phyloP scores from a whole-genome alignment of 2,329 filamentous ascomycete species.

The Calonectria ilicicola region DNA sequence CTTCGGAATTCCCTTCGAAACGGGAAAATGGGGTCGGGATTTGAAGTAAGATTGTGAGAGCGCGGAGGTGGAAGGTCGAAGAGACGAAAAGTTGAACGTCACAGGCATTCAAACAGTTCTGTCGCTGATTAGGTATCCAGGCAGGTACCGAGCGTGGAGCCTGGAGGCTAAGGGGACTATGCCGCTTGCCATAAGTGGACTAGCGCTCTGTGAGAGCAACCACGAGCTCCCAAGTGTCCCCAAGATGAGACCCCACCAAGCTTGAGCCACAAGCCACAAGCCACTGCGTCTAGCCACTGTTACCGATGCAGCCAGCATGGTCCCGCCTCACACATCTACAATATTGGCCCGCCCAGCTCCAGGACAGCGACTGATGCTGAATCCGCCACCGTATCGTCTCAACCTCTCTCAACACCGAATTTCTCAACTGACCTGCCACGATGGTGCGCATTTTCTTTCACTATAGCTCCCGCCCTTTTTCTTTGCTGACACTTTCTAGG shows the following conservation, averaged over 20 bases:
- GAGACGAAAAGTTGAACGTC: neutral
- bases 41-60: neutral
- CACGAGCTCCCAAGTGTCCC: conserved; percentile 13
- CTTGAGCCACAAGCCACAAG: conserved; percentile 17
- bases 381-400: conserved; percentile 36
- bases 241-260: conserved; percentile 7
- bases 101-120: conserved; percentile 16
- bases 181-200: conserved; percentile 26
- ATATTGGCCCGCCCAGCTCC: conserved; percentile 47
- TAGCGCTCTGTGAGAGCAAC: conserved; percentile 31
- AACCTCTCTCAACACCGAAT: conserved; percentile 31
- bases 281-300: conserved; percentile 17
- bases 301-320: conserved; percentile 16
- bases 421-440: conserved; percentile 44
- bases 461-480: neutral
- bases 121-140: conserved; percentile 13
- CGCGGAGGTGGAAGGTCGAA: neutral
- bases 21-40: neutral
- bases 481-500: conserved; percentile 65
- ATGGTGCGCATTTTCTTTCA: conserved; percentile 50
- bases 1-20: neutral
- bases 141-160: conserved; percentile 15
- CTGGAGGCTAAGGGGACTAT: conserved; percentile 35
- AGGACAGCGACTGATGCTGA: conserved; percentile 38
- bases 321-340: conserved; percentile 40